Base-by-base conservation (phyloP, 2,329 filamentous ascomycete species). In the Talaromyces funiculosus region DNA sequence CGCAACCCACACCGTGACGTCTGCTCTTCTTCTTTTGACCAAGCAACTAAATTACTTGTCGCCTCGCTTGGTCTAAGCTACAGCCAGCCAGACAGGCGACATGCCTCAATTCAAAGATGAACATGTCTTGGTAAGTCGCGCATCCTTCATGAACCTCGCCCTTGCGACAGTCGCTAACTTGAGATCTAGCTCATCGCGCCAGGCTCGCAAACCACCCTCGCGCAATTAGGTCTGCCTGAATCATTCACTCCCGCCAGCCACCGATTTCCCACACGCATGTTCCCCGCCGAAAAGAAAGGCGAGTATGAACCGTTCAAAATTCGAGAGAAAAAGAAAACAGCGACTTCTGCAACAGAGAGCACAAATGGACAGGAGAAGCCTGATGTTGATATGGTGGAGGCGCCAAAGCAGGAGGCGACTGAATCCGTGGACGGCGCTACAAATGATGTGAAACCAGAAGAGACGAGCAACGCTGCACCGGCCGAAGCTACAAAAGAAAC, bases 201-300 rank as follows among this genome's bases (percentile, higher is more conserved):
- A 57, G 92, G 92, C 71, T 96, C 92, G 73, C 87, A 89, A 77
- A 93, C 88, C 65, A 96, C 92, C 62, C 86, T 96, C 78, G 92
- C 92, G 66, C 92, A 96, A 82, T 84, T 96, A 42, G 92, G 92
- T 56, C 88, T 94, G 68, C 87, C 86, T 68, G 92, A 97, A 79
- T 87, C 85, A n/a, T 88, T 97, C 74, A 96, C 92, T 37, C 92
- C 92, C 45, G 91, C 94, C n/a, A 84, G 87, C 64, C 85, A 90
- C 73, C 90, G 92, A 67, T 84, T 97, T 66, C 86, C 90, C 33
- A 97, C 93, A 75, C 89, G 94, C 79, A 96, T 99, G 92, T 99
- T 97, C 68, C 82, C 83, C 1, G 86, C 82, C 57, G 86, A 87
- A 67, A 92, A 95, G 71, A 82, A 84, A 58, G 90, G 90, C 61